phyloP scores from a whole-genome alignment of 1,284 basidiomycete species.

The Ganoderma meredithae region DNA sequence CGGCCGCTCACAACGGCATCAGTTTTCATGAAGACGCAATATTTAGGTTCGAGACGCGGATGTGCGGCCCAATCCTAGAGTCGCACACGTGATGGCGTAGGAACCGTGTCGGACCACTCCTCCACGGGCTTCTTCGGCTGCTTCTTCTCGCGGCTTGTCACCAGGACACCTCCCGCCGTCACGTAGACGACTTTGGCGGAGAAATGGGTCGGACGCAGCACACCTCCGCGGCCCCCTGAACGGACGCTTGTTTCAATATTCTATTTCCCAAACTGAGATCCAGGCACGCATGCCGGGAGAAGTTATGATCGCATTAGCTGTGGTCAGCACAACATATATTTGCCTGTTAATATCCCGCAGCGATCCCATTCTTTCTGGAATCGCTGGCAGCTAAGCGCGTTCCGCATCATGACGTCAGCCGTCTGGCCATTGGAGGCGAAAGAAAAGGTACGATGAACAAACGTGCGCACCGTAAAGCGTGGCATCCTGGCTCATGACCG shows the following conservation, averaged over 20 bases:
- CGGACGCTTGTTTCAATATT: not conserved
- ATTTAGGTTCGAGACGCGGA: not conserved
- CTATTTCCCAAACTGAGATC: not conserved
- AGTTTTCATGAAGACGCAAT: not conserved
- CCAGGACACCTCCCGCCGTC: not conserved
- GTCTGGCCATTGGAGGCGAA: slow-evolving; percentile 12
- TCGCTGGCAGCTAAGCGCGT: slow-evolving; percentile 74
- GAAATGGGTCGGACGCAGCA: not conserved
- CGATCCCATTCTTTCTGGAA: slow-evolving; percentile 85
- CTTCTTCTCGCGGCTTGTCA: not conserved
- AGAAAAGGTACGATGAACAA: too few relatives aligned
- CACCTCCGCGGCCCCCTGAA: not conserved
- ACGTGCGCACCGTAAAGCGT: slow-evolving; percentile 62
- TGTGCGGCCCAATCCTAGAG: not conserved
- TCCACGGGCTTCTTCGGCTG: not conserved
- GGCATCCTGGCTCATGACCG: slow-evolving; percentile 62
- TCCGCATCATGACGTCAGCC: slow-evolving; percentile 7
- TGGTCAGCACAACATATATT: slow-evolving; percentile 13
- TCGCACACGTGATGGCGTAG: not conserved
- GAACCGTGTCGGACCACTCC: not conserved
- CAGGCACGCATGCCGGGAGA: slow-evolving; percentile 12
- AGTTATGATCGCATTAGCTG: slow-evolving; percentile 11
- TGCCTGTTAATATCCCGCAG: slow-evolving; percentile 71
- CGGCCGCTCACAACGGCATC: not conserved
- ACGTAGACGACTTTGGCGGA: not conserved